Percentiles rank a stretch among this genome's conserved stretches.
phyloP scores from a whole-genome alignment of 1,284 basidiomycete genomes.

The Kwoniella shivajii region DNA sequence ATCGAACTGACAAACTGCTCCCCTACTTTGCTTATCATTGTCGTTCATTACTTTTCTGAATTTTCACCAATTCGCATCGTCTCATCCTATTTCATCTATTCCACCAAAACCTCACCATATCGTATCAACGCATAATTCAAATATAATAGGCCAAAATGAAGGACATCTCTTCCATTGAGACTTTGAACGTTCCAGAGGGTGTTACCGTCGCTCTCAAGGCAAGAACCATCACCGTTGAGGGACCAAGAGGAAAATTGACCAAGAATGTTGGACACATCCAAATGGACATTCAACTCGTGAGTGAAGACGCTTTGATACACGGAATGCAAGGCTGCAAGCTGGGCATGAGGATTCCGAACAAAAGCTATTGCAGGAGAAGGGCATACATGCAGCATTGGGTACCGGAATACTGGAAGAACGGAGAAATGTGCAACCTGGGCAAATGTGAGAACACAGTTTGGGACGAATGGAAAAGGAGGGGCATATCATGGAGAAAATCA shows the following conservation, averaged over 20 bases:
- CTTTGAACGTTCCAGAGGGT: slow-evolving; percentile 82
- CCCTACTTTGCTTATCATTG: no score
- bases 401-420: not conserved
- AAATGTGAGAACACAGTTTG: not conserved
- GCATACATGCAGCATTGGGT: not conserved
- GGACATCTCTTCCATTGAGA: slow-evolving; percentile 65
- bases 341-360: not conserved
- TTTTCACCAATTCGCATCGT: not conserved
- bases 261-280: slow-evolving; percentile 94
- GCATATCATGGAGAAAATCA: no score
- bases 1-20: slow-evolving; percentile 1
- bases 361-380: not conserved
- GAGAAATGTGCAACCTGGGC: no score
- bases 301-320: slow-evolving; percentile 38
- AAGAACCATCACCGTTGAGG: slow-evolving; percentile 83
- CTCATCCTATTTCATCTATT: not conserved
- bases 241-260: slow-evolving; percentile 82
- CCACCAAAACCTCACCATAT: not conserved
- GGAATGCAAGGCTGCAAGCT: not conserved
- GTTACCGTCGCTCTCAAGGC: slow-evolving; percentile 85
- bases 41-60: no score
- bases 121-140: not conserved
- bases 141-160: slow-evolving; percentile 49
- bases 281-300: slow-evolving; percentile 89
- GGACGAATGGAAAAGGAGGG: not conserved